phyloP scores from a whole-genome alignment of 2,329 filamentous ascomycete genomes.

The Aspergillus versicolor region DNA sequence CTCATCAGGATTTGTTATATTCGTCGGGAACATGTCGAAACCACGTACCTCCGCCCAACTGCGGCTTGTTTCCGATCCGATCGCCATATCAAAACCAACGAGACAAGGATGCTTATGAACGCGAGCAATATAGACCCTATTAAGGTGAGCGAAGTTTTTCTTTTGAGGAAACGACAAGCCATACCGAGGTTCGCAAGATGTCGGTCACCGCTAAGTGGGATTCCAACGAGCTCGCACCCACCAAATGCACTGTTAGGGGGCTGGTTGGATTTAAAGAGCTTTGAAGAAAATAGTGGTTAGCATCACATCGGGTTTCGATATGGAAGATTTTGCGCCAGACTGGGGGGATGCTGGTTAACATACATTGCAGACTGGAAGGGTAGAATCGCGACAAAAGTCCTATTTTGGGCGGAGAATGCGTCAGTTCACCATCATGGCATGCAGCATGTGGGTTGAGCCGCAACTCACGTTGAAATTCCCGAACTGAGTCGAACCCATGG shows the following conservation, averaged over 20 bases:
- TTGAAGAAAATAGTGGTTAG: slow-evolving; percentile 35
- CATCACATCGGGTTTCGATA: neutral
- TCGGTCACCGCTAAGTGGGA: slow-evolving; percentile 64
- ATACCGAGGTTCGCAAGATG: slow-evolving; percentile 80
- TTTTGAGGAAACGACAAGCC: slow-evolving; percentile 29
- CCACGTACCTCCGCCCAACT: slow-evolving; percentile 78
- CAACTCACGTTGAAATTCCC: slow-evolving; percentile 57
- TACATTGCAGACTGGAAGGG: slow-evolving; percentile 82
- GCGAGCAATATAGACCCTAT: slow-evolving; percentile 83
- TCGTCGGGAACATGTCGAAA: neutral
- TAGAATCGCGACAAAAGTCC: slow-evolving; percentile 82
- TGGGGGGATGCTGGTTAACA: neutral
- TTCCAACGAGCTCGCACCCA: slow-evolving; percentile 75
- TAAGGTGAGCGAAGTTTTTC: slow-evolving; percentile 13
- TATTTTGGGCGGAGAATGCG: slow-evolving; percentile 38
- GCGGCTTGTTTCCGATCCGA: slow-evolving; percentile 91
- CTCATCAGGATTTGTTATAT: slow-evolving; percentile 15
- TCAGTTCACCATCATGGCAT: slow-evolving; percentile 16
- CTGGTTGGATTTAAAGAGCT: slow-evolving; percentile 64
- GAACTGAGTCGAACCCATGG: slow-evolving; percentile 56
- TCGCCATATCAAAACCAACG: slow-evolving; percentile 68
- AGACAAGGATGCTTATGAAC: slow-evolving; percentile 69
- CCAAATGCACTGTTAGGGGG: slow-evolving; percentile 60
- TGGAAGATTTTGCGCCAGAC: neutral
- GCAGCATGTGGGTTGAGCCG: neutral